phyloP scores from a whole-genome alignment of 768 basidiomycete genomes.

The Filobasidium floriforme region DNA sequence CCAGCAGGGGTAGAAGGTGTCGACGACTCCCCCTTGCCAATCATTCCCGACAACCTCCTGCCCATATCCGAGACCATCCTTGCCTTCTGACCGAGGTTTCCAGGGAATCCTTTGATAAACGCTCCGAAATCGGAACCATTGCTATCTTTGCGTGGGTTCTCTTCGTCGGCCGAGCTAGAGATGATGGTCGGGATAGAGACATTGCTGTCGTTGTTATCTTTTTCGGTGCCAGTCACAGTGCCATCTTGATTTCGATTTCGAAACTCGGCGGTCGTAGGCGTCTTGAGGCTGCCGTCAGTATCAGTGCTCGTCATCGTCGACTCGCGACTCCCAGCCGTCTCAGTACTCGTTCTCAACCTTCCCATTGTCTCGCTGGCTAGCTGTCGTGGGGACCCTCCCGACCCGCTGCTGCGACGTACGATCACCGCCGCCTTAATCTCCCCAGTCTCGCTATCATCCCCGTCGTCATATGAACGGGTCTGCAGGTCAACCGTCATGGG shows the following conservation, averaged over 20 bases:
- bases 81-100: not conserved
- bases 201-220: conserved; percentile 1
- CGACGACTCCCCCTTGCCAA: not conserved
- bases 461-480: not conserved
- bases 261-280: conserved; percentile 4
- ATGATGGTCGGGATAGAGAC: conserved; percentile 5
- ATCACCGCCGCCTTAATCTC: not conserved
- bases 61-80: conserved; percentile 2
- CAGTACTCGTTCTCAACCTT: not conserved
- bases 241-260: not conserved
- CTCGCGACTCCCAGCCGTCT: not conserved
- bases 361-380: not conserved
- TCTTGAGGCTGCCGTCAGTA: conserved; percentile 6
- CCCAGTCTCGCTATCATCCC: not conserved
- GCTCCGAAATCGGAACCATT: not conserved
- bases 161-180: conserved; percentile 2
- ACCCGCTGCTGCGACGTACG: not conserved
- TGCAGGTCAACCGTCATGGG: not conserved
- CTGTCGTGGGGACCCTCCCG: not conserved
- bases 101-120: conserved; percentile 5
- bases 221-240: not conserved
- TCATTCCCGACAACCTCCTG: not conserved
- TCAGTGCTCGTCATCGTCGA: not conserved
- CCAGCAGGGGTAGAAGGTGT: not conserved
- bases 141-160: not conserved